Conservation (phyloP, 176 grass and related monocot species). For the Zea mays region DNA sequence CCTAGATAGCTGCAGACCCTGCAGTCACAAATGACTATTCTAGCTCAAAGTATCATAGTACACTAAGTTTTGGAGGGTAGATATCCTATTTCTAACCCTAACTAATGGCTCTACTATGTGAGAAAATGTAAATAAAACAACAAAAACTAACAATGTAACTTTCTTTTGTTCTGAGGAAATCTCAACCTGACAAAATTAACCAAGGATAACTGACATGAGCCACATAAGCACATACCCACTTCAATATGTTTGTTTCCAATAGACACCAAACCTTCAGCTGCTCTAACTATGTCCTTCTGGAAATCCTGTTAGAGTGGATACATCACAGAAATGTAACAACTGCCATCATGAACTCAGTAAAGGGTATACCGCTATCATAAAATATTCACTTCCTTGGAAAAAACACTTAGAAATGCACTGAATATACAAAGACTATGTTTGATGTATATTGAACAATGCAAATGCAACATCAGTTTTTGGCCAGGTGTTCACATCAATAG, state of each 20-base stretch:
- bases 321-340: slow-evolving; percentile 29
- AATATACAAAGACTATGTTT: background rate
- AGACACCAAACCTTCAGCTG: slow-evolving; percentile 68
- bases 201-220: slow-evolving; percentile 30
- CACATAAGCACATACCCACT: slow-evolving; percentile 74
- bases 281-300: slow-evolving; percentile 88
- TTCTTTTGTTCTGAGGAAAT: slow-evolving; percentile 12
- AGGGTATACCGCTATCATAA: background rate
- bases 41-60: slow-evolving; percentile 8
- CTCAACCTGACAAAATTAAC: slow-evolving; percentile 33
- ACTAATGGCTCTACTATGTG: slow-evolving; percentile 14
- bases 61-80: slow-evolving; percentile 28
- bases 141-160: slow-evolving; percentile 19
- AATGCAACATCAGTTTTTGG: slow-evolving; percentile 6
- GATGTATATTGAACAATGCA: background rate
- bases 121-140: background rate
- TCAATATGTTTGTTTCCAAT: slow-evolving; percentile 76
- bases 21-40: background rate
- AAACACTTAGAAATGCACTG: background rate
- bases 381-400: background rate
- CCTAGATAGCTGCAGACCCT: background rate
- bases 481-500: slow-evolving; percentile 15
- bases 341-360: slow-evolving; percentile 20
- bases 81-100: slow-evolving; percentile 19
- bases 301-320: slow-evolving; percentile 66